phyloP scores from a whole-genome alignment of 371 early-diverging fungal species.

The Mortierella sp. region DNA sequence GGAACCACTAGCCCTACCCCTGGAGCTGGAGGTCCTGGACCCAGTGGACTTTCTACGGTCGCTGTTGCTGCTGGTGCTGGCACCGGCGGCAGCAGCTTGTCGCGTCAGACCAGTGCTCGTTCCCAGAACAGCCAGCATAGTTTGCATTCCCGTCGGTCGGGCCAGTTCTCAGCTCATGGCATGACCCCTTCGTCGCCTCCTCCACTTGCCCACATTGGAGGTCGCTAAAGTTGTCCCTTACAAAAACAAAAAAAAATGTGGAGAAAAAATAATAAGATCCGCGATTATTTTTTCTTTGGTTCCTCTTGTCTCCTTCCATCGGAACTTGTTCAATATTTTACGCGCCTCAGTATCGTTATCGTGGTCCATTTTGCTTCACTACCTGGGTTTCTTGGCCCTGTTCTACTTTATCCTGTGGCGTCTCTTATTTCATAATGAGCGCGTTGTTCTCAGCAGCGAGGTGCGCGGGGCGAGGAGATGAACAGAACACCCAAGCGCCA shows the following conservation, averaged over 20 bases:
- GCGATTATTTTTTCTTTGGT: neutral
- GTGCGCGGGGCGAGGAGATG: neutral
- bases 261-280: neutral
- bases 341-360: neutral
- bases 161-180: slow-evolving; percentile 21
- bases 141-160: slow-evolving; percentile 34
- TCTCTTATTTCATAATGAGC: neutral
- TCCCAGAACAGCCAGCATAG: slow-evolving; percentile 48
- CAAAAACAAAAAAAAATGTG: neutral
- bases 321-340: neutral
- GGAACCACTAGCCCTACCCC: slow-evolving; percentile 32
- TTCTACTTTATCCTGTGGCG: neutral
- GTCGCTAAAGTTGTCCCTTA: slow-evolving; percentile 9
- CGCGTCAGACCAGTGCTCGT: slow-evolving; percentile 38
- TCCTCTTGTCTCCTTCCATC: neutral
- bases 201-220: slow-evolving; percentile 47
- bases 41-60: slow-evolving; percentile 17
- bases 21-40: slow-evolving; percentile 17
- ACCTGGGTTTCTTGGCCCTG: neutral
- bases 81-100: slow-evolving; percentile 37
- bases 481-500: neutral
- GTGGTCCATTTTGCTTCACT: neutral
- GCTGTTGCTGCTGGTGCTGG: slow-evolving; percentile 35
- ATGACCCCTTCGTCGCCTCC: slow-evolving; percentile 26
- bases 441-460: neutral